phyloP scores from a whole-genome alignment of 1,284 basidiomycete species.

The Heterobasidion irregulare region DNA sequence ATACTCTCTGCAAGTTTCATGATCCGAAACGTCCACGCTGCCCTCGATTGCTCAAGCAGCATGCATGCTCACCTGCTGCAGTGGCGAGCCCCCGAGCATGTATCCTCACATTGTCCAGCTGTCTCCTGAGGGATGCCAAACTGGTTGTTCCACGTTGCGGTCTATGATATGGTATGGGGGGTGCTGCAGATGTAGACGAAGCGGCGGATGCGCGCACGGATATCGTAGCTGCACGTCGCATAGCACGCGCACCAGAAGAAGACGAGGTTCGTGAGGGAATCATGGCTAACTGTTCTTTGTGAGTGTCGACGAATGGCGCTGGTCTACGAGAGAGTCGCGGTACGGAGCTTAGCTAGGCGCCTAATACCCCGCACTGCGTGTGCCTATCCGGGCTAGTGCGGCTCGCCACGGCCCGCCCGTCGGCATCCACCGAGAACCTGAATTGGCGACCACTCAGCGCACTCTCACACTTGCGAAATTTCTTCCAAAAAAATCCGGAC shows the following conservation, averaged over 20 bases:
- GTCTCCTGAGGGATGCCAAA: neutral
- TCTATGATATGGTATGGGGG: neutral
- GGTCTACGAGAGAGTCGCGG: neutral
- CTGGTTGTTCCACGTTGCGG: neutral
- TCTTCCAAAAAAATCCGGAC: no score
- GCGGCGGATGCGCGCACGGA: neutral
- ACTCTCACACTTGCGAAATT: no score
- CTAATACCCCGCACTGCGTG: neutral
- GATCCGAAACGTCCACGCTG: no score
- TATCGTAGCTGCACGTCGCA: conserved; percentile 4
- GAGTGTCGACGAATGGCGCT: neutral
- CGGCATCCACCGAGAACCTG: no score
- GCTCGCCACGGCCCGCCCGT: no score
- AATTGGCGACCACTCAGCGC: no score
- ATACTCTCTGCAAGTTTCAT: neutral
- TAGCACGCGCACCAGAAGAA: neutral
- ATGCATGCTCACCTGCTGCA: conserved; percentile 8
- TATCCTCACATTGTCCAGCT: neutral
- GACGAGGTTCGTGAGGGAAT: conserved; percentile 8
- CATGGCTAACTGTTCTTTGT: conserved; percentile 3
- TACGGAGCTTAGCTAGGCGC: neutral
- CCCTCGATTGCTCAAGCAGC: no score
- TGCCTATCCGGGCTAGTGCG: no score
- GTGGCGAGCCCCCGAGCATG: conserved; percentile 12
- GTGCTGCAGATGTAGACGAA: neutral